Conservation (phyloP, 129 eudicot genomes). For the Centrapalus pauciflorus region DNA sequence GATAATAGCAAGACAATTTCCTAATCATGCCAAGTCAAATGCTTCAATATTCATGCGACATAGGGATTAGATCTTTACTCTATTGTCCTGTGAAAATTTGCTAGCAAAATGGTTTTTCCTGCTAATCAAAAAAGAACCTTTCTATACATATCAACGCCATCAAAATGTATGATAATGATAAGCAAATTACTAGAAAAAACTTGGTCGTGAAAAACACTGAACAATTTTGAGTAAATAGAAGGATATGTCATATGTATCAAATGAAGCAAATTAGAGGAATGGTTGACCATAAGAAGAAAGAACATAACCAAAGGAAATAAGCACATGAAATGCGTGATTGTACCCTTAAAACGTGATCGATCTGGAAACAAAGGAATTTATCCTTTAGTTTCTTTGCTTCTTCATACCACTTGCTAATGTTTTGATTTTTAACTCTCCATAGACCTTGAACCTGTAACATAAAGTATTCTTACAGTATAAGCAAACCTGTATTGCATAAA, state of each 20-base stretch:
- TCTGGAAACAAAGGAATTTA: slow-evolving; percentile 61
- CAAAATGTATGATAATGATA: neutral
- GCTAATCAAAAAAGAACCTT: neutral
- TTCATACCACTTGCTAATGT: slow-evolving; percentile 61
- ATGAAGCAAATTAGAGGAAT: neutral
- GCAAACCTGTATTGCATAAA: neutral
- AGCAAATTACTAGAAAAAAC: no score
- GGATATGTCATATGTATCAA: neutral
- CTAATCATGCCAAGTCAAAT: no score
- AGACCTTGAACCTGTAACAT: slow-evolving; percentile 74
- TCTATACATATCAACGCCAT: neutral
- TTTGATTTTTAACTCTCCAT: slow-evolving; percentile 78
- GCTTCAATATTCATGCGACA: no score
- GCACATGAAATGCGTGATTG: slow-evolving; percentile 2
- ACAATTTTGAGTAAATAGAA: no score
- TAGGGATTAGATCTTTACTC: no score
- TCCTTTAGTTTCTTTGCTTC: slow-evolving; percentile 84
- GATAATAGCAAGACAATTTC: no score
- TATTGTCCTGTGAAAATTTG: neutral
- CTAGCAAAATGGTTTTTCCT: no score
- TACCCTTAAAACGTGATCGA: slow-evolving; percentile 84
- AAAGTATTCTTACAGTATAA: neutral
- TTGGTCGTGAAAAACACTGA: no score
- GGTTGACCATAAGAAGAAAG: neutral
- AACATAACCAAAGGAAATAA: neutral